Evolutionary conservation across 257 asterid genomes (phyloP).

Genomic region (Ophiorrhiza pumila): DNA sequence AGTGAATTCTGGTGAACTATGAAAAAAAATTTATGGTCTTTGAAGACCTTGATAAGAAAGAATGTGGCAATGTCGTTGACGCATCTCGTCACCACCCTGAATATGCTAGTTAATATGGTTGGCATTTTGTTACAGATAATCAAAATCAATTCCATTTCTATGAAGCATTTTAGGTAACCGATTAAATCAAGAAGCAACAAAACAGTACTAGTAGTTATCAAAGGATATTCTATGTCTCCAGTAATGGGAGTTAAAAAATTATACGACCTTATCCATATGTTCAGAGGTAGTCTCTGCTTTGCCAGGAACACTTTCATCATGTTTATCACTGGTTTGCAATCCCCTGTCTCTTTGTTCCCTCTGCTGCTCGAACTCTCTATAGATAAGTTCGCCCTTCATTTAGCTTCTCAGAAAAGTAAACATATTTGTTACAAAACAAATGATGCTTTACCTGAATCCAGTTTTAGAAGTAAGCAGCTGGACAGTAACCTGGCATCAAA

Average conservation of each 20-base stretch:
- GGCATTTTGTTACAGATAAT: background rate
- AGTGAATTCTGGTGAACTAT: background rate
- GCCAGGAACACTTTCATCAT: slow-evolving; percentile 40
- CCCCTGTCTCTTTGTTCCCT: slow-evolving; percentile 92
- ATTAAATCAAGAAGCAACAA: slow-evolving; percentile 5
- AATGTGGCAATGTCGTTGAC: background rate
- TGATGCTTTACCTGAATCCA: slow-evolving; percentile 76
- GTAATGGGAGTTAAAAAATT: background rate
- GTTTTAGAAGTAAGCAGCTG: slow-evolving; percentile 98
- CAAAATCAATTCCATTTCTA: background rate
- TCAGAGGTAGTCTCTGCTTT: slow-evolving; percentile 46
- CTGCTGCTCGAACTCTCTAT: slow-evolving; percentile 99
- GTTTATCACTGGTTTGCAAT: slow-evolving; percentile 53
- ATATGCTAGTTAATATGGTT: background rate
- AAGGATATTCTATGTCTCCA: background rate
- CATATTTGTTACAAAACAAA: slow-evolving; percentile 21
- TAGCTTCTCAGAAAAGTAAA: slow-evolving; percentile 20
- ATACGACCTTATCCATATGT: slow-evolving; percentile 48
- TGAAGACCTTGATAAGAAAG: slow-evolving; percentile 1
- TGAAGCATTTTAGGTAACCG: background rate
- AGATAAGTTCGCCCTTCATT: slow-evolving; percentile 18
- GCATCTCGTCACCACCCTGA: background rate
- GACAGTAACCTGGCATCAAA: slow-evolving; percentile 66
- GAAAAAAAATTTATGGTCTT: background rate
- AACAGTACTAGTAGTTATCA: background rate